Evolutionary conservation across 768 basidiomycete genomes (phyloP).

Genomic region (Lactifluus volemus): DNA sequence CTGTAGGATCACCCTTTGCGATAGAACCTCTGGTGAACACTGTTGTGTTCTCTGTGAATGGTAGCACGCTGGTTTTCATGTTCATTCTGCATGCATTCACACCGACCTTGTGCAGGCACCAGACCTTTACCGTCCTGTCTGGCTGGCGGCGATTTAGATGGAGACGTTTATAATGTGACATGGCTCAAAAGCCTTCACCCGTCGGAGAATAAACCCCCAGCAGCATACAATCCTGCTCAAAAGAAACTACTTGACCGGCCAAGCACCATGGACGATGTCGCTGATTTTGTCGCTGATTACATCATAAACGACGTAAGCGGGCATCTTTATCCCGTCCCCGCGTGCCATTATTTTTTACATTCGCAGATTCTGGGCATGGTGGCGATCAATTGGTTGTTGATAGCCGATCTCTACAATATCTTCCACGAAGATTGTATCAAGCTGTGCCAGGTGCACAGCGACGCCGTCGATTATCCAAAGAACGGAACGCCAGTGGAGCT

Average conservation of each 20-base stretch:
- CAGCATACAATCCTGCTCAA: constrained; percentile 39
- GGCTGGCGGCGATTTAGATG: constrained; percentile 66
- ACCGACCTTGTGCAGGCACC: constrained; percentile 31
- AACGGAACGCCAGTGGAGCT: constrained; percentile 30
- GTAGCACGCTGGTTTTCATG: constrained; percentile 25
- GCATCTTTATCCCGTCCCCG: too few species aligned
- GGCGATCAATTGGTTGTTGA: constrained; percentile 53
- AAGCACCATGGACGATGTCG: constrained; percentile 55
- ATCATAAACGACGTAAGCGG: constrained; percentile 54
- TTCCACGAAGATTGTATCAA: constrained; percentile 42
- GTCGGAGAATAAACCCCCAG: constrained; percentile 29
- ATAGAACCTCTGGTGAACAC: constrained; percentile 48
- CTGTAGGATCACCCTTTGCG: constrained; percentile 41
- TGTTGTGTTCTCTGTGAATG: constrained; percentile 54
- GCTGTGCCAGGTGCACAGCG: constrained; percentile 49
- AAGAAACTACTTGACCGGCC: constrained; percentile 37
- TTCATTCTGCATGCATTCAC: neutral
- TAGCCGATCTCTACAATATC: constrained; percentile 50
- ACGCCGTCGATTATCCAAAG: constrained; percentile 62
- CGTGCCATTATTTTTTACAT: neutral
- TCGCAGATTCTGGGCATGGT: constrained; percentile 50
- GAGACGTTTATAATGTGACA: constrained; percentile 47
- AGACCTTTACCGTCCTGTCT: constrained; percentile 55
- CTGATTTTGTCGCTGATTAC: constrained; percentile 62
- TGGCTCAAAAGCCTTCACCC: constrained; percentile 23